These are phyloP conservation scores for Syncephalastrum racemosum DNA, from an alignment of 371 early-diverging fungal species.

Conservation along the genomic window DNA sequence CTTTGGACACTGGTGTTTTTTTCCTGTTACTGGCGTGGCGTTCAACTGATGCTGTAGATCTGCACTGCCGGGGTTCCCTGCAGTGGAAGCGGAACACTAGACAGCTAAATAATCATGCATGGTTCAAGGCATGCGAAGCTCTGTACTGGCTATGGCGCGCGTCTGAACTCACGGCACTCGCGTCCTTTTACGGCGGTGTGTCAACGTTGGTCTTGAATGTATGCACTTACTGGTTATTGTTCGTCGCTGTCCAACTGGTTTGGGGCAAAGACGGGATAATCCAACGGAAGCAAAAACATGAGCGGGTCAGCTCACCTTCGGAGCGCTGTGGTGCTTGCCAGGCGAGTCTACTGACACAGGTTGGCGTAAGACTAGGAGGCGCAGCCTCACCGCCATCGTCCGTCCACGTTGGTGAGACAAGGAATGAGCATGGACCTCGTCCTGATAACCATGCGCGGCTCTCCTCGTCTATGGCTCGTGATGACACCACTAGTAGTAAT, in stretches of 20 bases:
- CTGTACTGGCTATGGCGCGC: conserved; percentile 46
- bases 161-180: conserved; percentile 32
- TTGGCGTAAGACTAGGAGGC: too few species aligned
- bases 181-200: conserved; percentile 45
- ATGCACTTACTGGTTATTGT: conserved; percentile 31
- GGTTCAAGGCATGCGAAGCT: conserved; percentile 30
- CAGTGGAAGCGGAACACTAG: conserved; percentile 2
- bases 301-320: conserved; percentile 1
- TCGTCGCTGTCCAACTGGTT: conserved; percentile 24
- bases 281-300: conserved; percentile 4
- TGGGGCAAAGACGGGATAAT: conserved; percentile 29
- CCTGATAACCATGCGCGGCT: too few species aligned
- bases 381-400: too few species aligned
- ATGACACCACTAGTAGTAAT: too few species aligned
- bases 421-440: too few species aligned
- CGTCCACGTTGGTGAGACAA: too few species aligned
- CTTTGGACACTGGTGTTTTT: conserved; percentile 48
- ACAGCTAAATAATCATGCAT: conserved; percentile 26
- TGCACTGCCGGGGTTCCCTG: conserved; percentile 11
- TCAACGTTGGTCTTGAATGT: conserved; percentile 31
- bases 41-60: conserved; percentile 20
- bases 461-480: too few species aligned
- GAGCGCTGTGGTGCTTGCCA: conserved; percentile 9
- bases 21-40: conserved; percentile 34
- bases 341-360: neutral